phyloP scores from a whole-genome alignment of 129 eudicot species.

The Heracleum sosnowskyi region DNA sequence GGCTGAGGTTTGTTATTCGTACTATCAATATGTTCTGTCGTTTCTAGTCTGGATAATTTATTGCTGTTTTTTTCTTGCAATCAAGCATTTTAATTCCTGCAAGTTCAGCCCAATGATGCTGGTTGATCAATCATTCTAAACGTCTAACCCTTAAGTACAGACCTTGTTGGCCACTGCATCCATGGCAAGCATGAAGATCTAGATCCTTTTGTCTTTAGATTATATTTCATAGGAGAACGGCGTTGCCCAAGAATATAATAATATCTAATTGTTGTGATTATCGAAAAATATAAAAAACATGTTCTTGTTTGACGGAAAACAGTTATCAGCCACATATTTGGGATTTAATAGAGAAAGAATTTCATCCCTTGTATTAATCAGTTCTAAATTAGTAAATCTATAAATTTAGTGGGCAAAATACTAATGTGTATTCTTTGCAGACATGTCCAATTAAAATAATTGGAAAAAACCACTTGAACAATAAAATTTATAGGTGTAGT shows the following conservation, averaged over 20 bases:
- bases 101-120: background rate
- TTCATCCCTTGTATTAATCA: background rate
- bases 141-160: background rate
- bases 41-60: background rate
- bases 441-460: background rate
- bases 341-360: background rate
- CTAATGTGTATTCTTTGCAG: background rate
- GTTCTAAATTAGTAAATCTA: background rate
- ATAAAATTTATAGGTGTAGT: background rate
- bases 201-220: background rate
- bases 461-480: background rate
- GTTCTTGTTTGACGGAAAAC: background rate
- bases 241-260: background rate
- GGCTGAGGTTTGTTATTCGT: constrained; percentile 59
- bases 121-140: background rate
- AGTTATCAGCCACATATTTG: background rate
- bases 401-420: background rate
- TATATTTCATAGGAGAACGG: background rate
- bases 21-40: constrained; percentile 6
- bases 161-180: background rate
- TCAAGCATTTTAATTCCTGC: background rate
- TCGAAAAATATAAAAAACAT: background rate
- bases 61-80: background rate
- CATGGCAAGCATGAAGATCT: background rate
- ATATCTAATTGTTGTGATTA: background rate